phyloP scores from a whole-genome alignment of 345 rosid species.

The Bruguiera parviflora region DNA sequence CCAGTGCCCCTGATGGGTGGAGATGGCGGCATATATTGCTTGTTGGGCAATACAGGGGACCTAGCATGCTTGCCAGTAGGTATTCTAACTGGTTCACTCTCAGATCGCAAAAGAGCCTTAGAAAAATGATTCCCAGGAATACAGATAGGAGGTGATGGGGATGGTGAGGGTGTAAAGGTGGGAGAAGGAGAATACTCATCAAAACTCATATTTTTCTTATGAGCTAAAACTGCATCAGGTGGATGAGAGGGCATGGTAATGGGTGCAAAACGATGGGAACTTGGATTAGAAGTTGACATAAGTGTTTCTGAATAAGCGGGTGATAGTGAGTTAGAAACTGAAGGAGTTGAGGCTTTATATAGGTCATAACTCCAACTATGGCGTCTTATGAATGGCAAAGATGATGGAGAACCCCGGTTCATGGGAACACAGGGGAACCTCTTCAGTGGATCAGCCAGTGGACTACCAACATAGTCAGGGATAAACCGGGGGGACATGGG shows the following conservation, averaged over 20 bases:
- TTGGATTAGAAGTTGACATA: constrained; percentile 49
- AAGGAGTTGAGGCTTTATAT: constrained; percentile 61
- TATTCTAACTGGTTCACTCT: constrained; percentile 83
- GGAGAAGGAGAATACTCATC: constrained; percentile 65
- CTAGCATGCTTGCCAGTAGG: constrained; percentile 39
- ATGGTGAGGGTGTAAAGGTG: constrained; percentile 58
- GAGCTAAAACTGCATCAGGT: constrained; percentile 43
- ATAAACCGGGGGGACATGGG: constrained; percentile 82
- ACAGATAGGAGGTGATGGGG: constrained; percentile 64
- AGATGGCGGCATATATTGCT: constrained; percentile 54
- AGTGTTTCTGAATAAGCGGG: constrained; percentile 71
- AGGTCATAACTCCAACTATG: constrained; percentile 90
- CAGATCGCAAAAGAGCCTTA: constrained; percentile 50
- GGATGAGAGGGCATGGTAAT: constrained; percentile 56
- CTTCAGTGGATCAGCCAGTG: constrained; percentile 81
- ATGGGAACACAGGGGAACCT: constrained; percentile 74
- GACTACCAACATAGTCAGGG: constrained; percentile 93
- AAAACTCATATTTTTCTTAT: constrained; percentile 42
- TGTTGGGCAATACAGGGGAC: constrained; percentile 40
- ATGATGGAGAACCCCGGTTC: constrained; percentile 70
- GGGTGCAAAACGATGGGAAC: constrained; percentile 38
- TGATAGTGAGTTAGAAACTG: constrained; percentile 71
- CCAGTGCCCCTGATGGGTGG: constrained; percentile 48
- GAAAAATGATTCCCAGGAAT: constrained; percentile 42
- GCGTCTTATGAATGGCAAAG: constrained; percentile 68